Conservation (phyloP, 192 early-diverging fungal species). For the Mortierella hygrophila region DNA sequence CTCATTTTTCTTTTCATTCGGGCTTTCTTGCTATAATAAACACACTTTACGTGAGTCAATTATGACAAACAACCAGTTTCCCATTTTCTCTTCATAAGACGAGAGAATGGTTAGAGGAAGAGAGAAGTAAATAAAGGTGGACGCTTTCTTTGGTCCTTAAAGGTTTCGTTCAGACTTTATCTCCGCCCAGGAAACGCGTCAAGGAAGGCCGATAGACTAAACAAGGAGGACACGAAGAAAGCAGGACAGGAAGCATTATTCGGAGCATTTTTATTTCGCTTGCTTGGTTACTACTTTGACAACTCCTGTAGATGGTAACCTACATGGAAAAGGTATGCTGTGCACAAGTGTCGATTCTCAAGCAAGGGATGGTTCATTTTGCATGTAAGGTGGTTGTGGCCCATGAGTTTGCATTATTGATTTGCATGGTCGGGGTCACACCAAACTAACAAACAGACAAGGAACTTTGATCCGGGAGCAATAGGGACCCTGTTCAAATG, state of each 20-base stretch:
- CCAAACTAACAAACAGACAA: neutral
- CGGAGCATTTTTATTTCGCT: too few relatives aligned
- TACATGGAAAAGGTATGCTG: too few relatives aligned
- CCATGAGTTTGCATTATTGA: neutral
- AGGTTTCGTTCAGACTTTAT: neutral
- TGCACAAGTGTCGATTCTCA: too few relatives aligned
- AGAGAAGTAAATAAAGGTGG: neutral
- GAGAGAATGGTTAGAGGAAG: neutral
- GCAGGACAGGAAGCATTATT: neutral
- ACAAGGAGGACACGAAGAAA: neutral
- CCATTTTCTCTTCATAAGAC: neutral
- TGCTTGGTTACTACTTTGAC: too few relatives aligned
- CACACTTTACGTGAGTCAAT: neutral
- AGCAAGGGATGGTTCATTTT: too few relatives aligned
- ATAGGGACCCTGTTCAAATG: constrained; percentile 14
- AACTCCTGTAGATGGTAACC: too few relatives aligned
- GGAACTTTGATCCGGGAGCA: neutral
- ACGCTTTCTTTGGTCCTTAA: neutral
- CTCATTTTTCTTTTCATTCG: neutral
- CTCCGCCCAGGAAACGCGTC: neutral
- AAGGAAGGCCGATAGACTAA: neutral
- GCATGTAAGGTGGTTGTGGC: neutral
- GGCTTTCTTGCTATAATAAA: neutral
- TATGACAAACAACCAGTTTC: neutral
- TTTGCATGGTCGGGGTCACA: constrained; percentile 5